Base-by-base conservation (phyloP, 139 green algal genomes). In the Tetraselmis chui region DNA sequence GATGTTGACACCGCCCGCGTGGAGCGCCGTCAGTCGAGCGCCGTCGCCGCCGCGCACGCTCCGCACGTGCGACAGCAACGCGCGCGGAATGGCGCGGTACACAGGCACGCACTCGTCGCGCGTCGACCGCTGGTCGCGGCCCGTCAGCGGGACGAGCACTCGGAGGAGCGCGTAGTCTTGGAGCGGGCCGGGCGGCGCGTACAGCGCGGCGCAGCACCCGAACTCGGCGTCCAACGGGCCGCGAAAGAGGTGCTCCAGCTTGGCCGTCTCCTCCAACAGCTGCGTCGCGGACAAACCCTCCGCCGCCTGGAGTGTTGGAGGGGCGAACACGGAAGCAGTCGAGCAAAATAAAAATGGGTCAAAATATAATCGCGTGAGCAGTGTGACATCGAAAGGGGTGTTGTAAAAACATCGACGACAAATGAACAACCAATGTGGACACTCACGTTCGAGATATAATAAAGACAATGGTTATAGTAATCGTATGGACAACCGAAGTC, bases 201-300 rank as follows among this genome's bases (percentile, higher is more conserved):
- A 88, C 0, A 94, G 29, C 23, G 81, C 88, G 1, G 80, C 83
- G 58, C 92, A 90, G 78, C 82, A 87, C 1, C 88, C 90, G 80
- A 93, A 92, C 80, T 94, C 85, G 59, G 90, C 31, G 78, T 95
- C 92, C 0, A 88, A 88, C 0, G 78, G 75, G 25, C 81, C 74
- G 27, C 28, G 45, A 81, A 67, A 67, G 11, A 67, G 45, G 11
- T 67, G 45, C 45, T 67, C 11, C 45, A 67, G 45, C 45, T 18
- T 18, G 11, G 45, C 45, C 18, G 45, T 18, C 45, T 67, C 11
- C 45, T 67, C 11, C 11, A 18, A 5, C 45, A 67, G 45, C 45
- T 67, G 11, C 45, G 45, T 18, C 11, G 18, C 45, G 76, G 76
- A 28, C n/a, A 32, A 29, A 28, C 23, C 26, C 76, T 2, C 22